These are phyloP conservation scores for Paramecium sonneborni DNA, from an alignment of 73 alveolate species.

Conservation along the genomic window DNA sequence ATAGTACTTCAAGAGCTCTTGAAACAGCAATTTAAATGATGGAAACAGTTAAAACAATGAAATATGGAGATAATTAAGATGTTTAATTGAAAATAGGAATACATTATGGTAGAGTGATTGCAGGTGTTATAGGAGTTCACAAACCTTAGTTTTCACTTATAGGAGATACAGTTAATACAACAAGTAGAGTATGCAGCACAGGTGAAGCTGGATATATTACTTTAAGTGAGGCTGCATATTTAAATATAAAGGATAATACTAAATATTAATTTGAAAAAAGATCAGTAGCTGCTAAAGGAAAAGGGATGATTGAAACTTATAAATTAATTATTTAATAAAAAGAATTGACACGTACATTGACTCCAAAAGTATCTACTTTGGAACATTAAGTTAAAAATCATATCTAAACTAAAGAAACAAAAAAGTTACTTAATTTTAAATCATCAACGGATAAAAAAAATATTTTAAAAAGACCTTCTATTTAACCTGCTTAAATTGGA, in stretches of 20 bases:
- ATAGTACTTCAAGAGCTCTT: slow-evolving; percentile 66
- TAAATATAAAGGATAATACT: not conserved
- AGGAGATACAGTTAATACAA: slow-evolving; percentile 96
- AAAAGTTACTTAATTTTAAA: not conserved
- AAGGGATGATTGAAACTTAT: slow-evolving; percentile 78
- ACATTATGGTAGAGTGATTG: slow-evolving; percentile 94
- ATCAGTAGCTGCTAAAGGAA: slow-evolving; percentile 80
- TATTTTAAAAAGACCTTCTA: not conserved
- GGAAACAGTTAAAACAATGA: slow-evolving; percentile 51
- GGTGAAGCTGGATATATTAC: slow-evolving; percentile 67
- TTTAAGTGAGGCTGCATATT: slow-evolving; percentile 33
- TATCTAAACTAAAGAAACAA: not conserved
- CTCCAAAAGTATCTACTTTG: not conserved
- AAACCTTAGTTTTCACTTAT: slow-evolving; percentile 95
- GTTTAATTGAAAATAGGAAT: slow-evolving; percentile 92
- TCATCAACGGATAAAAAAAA: not conserved
- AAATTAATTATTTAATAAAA: slow-evolving; percentile 57
- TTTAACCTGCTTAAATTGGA: not conserved
- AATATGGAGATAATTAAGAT: slow-evolving; percentile 60
- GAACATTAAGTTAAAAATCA: not conserved
- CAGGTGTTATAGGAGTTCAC: slow-evolving; percentile 97
- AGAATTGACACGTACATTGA: not conserved
- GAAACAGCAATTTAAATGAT: slow-evolving; percentile 61
- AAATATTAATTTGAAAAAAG: not conserved
- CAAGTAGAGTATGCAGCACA: slow-evolving; percentile 92